A percentile compares a stretch with the other conserved stretches of the same genome.
Conservation (phyloP, 1,139 yeast species). For the Taphrina flavorubra region DNA sequence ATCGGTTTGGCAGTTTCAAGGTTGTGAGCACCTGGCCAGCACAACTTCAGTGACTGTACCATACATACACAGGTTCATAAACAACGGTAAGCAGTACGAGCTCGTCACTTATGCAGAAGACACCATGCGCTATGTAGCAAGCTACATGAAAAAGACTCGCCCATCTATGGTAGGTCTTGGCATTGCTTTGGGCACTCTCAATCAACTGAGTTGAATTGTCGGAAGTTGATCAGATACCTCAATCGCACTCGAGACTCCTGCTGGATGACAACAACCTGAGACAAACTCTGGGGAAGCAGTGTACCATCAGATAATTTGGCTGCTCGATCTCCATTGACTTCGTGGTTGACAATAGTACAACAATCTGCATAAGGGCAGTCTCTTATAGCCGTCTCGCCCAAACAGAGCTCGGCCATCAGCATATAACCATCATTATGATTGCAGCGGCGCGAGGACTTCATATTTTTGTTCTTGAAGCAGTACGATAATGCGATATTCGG, state of each 20-base stretch:
- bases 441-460: not conserved
- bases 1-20: too few relatives aligned
- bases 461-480: not conserved
- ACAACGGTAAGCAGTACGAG: too few relatives aligned
- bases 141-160: too few relatives aligned
- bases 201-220: not conserved
- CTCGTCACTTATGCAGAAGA: too few relatives aligned
- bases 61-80: too few relatives aligned
- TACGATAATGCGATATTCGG: not conserved
- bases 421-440: conserved; percentile 1
- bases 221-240: not conserved
- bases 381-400: not conserved
- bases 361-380: not conserved
- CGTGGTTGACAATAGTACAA: conserved; percentile 9
- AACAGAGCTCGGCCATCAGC: conserved; percentile 17
- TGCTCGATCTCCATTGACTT: not conserved
- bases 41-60: too few relatives aligned
- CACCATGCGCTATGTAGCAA: too few relatives aligned
- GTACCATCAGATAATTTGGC: conserved; percentile 8
- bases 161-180: not conserved
- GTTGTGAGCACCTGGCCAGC: too few relatives aligned
- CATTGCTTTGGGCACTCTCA: not conserved
- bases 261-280: conserved; percentile 1
- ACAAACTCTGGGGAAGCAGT: not conserved
- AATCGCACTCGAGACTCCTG: conserved; percentile 3